Evolutionary conservation across 129 eudicot genomes (phyloP), one percentile per base, ranked within the genome.

Genomic region (Flaveria robusta): DNA sequence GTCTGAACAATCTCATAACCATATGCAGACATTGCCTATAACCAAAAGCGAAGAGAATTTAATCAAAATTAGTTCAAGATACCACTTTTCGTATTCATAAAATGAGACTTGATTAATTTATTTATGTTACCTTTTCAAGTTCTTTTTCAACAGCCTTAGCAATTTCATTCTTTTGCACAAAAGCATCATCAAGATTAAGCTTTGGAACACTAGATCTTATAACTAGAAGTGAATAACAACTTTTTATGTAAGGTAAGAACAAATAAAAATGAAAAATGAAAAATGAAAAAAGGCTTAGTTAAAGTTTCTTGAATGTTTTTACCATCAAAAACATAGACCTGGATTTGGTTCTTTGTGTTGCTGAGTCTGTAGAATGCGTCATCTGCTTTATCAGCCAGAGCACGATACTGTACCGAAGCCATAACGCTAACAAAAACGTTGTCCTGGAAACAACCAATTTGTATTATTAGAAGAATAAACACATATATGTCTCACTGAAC

Each of bases 301-400:
- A 23, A 37, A 23, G 47, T 75, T 24, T 51, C 9, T 59, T 55
- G 26, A 70, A 49, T 42, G 42, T 23, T 70, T 43, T 60, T 87
- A 89, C 96, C 96, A 73, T 89, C 89, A 58, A 89, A 85, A 60
- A 89, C 91, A 73, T 89, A 89, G 55, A 91, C 87, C 64, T 87
- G 91, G 70, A 89, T 87, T 66, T 87, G 96, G 29, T 77, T 19
- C 52, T 72, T 83, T 24, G 91, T 85, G 81, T 89, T 85, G 63
- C 83, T 77, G 42, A 89, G 96, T 80, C 81, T 89, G 65, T 89
- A 89, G 51, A 82, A 87, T 11, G 96, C 96, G 31, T 89, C 96
- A 73, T 54, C 64, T 5, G 91, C 96, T 39, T 87, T 89, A 26
- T 85, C 83, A 5, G 85, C 81, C 81, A 89, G 69, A 64, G 89